A percentile compares a stretch with the other conserved stretches of the same genome.
Evolutionary conservation across 2,329 filamentous ascomycete genomes (phyloP).

Genomic region (Fusarium nelsonii): DNA sequence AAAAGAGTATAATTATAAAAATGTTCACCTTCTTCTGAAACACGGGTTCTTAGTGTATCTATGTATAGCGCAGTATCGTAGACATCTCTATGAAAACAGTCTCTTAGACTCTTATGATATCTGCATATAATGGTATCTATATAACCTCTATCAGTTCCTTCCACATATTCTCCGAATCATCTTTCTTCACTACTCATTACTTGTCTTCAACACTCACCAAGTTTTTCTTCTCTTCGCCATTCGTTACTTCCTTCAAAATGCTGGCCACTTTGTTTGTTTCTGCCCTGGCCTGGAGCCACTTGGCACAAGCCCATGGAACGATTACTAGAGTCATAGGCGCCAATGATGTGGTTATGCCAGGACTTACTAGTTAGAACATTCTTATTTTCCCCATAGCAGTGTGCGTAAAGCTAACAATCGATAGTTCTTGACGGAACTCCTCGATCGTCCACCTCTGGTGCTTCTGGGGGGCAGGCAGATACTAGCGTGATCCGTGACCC

Average conservation of each 20-base stretch:
- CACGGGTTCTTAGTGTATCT: not conserved
- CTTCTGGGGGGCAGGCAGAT: conserved; percentile 2
- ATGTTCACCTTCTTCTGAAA: not conserved
- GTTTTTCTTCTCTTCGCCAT: not conserved
- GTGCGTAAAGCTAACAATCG: not conserved
- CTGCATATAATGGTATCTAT: not conserved
- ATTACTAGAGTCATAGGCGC: conserved; percentile 17
- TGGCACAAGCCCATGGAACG: not conserved
- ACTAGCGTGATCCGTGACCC: conserved; percentile 17
- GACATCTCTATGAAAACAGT: not conserved
- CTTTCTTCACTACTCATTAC: not conserved
- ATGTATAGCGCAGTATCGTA: not conserved
- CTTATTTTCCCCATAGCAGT: not conserved
- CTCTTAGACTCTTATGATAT: not conserved
- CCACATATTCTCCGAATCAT: not conserved
- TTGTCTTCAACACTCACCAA: too few relatives aligned
- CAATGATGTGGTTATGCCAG: conserved; percentile 11
- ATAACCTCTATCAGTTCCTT: not conserved
- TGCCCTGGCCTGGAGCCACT: conserved; percentile 9
- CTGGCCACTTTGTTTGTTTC: not conserved
- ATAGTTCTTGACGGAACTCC: conserved; percentile 17
- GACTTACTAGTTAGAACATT: conserved; percentile 4
- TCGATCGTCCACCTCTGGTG: conserved; percentile 9
- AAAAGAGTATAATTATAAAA: not conserved
- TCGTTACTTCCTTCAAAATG: not conserved